Evolutionary conservation across 129 eudicot genomes (phyloP), one percentile per base, ranked within the genome.

Genomic region (Dittrichia graveolens): DNA sequence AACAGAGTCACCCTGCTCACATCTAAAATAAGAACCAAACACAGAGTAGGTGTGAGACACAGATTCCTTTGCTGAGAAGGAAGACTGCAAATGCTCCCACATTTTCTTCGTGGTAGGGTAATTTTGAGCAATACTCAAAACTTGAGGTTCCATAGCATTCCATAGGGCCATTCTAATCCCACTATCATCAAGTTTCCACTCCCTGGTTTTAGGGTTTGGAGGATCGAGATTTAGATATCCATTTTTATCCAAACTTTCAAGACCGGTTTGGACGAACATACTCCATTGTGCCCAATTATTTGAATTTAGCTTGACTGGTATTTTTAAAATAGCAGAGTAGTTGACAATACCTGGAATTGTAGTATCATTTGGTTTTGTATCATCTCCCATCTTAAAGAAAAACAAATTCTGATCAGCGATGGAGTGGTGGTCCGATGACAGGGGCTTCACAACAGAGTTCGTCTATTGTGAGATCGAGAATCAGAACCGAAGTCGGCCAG

Each of bases 141-240:
- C 24, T 11, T 61, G 66, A 8, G 11, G 42, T 12, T 61, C 47
- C 67, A 13, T 10, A 61, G 42, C 31, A 2, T 24, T 24, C 31
- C 31, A 24, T 24, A 24, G 31, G 38, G 46, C 34, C 67, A 61
- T 61, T 39, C 47, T 13, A 4, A 61, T 61, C 7, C 46, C 47
- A 61, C 67, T 61, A n/a, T 61, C 45, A 61, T 61, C 39, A 3
- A 60, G 45, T 18, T 60, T 61, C 14, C 67, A 38, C 38, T 61
- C 18, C 24, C 47, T 1, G 24, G 16, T 14, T 61, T 61, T 2
- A 18, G 67, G n/a, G 46, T 61, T 39, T n/a, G 16, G 66, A 12
- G 14, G 46, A 6, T 60, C 67, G 2, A 0, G 46, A 61, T 12
- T 58, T 18, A 61, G 37, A 37, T 61, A 61, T 10, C 11, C 39